Evolutionary conservation across 768 basidiomycete species (phyloP).

Genomic region (Clavaria fumosa): DNA sequence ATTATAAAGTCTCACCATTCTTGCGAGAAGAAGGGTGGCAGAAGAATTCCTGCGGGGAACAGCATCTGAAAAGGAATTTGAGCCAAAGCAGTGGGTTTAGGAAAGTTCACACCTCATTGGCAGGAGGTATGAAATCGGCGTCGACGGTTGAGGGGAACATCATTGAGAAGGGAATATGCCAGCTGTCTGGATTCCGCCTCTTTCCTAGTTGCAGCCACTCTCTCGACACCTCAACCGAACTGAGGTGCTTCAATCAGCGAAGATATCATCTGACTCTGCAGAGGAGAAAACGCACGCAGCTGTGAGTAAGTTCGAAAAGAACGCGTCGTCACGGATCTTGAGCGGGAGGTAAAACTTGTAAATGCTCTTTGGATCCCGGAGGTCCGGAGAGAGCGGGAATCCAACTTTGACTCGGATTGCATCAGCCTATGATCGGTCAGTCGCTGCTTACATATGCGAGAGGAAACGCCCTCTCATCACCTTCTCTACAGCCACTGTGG

Average conservation of each 20-base stretch:
- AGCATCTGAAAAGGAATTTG: constrained; percentile 41
- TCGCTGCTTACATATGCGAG: constrained; percentile 7
- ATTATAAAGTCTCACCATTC: constrained; percentile 38
- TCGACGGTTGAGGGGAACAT: constrained; percentile 82
- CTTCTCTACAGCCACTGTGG: constrained; percentile 73
- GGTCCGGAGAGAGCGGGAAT: constrained; percentile 80
- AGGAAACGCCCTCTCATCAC: constrained; percentile 20
- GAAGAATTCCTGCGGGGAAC: constrained; percentile 93
- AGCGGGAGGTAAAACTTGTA: constrained; percentile 59
- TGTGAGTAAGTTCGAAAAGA: constrained; percentile 73
- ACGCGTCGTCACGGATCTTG: constrained; percentile 47
- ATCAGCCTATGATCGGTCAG: constrained; percentile 37
- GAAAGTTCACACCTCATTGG: constrained; percentile 51
- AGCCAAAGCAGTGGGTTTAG: background rate
- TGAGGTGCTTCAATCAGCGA: constrained; percentile 13
- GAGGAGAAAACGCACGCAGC: constrained; percentile 28
- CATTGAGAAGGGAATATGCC: constrained; percentile 67
- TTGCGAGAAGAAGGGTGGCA: constrained; percentile 78
- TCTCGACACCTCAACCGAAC: constrained; percentile 44
- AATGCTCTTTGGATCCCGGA: constrained; percentile 51
- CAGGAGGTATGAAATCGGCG: constrained; percentile 77
- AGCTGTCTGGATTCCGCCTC: constrained; percentile 49
- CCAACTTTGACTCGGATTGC: constrained; percentile 85
- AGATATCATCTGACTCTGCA: background rate
- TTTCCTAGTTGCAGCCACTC: constrained; percentile 64